Percentiles rank a stretch among this genome's conserved stretches.
Evolutionary conservation across 768 basidiomycete genomes (phyloP).

Genomic region (Phaeolepiota aurea): DNA sequence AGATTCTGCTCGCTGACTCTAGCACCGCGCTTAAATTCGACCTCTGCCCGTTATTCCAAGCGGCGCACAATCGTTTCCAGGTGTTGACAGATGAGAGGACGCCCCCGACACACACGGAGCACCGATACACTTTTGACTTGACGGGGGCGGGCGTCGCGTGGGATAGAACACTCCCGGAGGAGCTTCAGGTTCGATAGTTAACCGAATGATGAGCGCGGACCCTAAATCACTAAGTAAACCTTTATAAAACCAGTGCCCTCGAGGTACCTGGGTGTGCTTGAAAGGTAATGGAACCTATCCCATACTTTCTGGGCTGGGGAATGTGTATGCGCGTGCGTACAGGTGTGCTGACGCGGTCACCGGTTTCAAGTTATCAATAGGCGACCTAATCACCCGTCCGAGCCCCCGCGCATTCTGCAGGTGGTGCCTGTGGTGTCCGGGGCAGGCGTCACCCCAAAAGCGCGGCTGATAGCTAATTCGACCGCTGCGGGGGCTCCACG

Average conservation of each 20-base stretch:
- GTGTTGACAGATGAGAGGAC: neutral
- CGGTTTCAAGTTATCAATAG: constrained; percentile 18
- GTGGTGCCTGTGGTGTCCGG: constrained; percentile 20
- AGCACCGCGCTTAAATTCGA: neutral
- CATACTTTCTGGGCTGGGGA: neutral
- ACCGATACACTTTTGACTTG: neutral
- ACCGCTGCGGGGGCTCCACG: constrained; percentile 5
- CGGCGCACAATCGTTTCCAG: neutral
- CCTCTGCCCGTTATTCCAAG: neutral
- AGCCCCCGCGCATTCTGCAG: constrained; percentile 23
- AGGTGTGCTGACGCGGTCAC: too few species aligned
- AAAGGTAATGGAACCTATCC: neutral
- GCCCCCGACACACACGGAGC: neutral
- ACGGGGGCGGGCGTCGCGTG: neutral
- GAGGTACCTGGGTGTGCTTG: neutral
- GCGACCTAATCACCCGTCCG: constrained; percentile 22
- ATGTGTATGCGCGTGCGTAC: neutral
- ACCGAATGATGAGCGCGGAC: neutral
- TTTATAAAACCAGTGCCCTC: neutral
- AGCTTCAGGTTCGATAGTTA: neutral
- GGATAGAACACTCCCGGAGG: neutral
- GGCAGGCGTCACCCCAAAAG: constrained; percentile 11
- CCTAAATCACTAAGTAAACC: neutral
- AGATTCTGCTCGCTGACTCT: neutral
- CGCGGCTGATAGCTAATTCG: constrained; percentile 5